Percentiles rank a stretch among this genome's conserved stretches.
Evolutionary conservation across 768 basidiomycete species (phyloP).

Genomic region (Tulasnella sp.): DNA sequence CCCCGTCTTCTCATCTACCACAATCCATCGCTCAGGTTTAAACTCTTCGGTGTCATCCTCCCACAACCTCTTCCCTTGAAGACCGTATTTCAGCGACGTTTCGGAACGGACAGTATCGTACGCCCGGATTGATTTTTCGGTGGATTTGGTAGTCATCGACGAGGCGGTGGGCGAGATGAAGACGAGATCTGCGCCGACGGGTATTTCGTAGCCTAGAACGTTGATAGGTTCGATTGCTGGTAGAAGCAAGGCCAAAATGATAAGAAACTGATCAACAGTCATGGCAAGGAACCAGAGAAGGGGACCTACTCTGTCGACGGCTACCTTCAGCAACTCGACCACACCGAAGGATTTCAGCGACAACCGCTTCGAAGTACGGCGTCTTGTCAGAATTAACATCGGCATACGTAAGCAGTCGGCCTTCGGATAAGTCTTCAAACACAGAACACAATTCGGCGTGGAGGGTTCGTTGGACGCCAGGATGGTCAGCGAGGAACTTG

Average conservation of each 20-base stretch:
- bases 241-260: too few relatives aligned
- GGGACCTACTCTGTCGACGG: not conserved
- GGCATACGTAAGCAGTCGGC: not conserved
- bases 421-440: not conserved
- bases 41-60: not conserved
- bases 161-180: not conserved
- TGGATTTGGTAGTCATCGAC: not conserved
- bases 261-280: too few relatives aligned
- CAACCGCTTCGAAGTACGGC: constrained; percentile 5
- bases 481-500: not conserved
- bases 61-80: not conserved
- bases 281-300: too few relatives aligned
- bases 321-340: not conserved
- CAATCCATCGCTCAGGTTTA: not conserved
- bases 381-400: not conserved
- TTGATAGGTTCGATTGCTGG: not conserved
- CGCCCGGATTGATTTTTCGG: not conserved
- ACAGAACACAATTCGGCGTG: not conserved
- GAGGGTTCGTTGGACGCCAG: not conserved
- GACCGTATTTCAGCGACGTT: not conserved
- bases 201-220: not conserved
- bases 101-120: not conserved
- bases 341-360: not conserved
- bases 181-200: not conserved
- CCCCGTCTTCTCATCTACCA: not conserved